Evolutionary conservation across 768 basidiomycete species (phyloP), one percentile per base, ranked within the genome.

Genomic region (Russula griseocarnosa): DNA sequence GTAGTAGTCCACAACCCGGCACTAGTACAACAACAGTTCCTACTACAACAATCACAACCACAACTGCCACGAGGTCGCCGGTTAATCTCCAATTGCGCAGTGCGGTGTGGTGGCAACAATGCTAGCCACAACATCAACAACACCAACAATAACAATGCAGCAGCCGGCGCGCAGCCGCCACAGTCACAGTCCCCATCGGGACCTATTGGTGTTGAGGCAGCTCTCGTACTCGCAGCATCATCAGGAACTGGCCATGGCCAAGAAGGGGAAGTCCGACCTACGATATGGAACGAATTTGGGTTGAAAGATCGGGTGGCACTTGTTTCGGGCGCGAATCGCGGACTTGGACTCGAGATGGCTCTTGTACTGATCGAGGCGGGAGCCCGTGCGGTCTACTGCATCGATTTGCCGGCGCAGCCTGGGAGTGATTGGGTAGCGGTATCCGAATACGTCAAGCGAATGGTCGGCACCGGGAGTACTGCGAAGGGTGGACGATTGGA

Each of bases 331-430:
- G 79, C 66, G 18, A 75, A 77, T 66, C 76, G 77, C 46, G 79
- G 90, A 0, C 81, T 92, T 18, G 91, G 91, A 3, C 82, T 93
- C n/a, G 91, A 93, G 76, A 87, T 88, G 86, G 88, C 88, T 40
- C 75, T 91, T 59, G 83, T 85, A 5, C 75, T 92, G 47, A 81
- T 82, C 49, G 90, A 92, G 75, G 86, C 83, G 16, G 90, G 90
- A 38, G 87, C 86, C 7, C 79, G 82, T 9, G 85, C 79, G 0
- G 79, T 89, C 20, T 89, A 90, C 73, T 88, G 86, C 71, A 74
- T 88, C 14, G 88, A 90, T 72, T 76, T 89, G 11, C 81, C 86
- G 1, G 64, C 71, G 44, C 71, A 73, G 42, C 83, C 88, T 0
- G 83, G 83, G 1, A 79, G 78, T 0, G 86, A 86, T 69, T 90